Base-by-base conservation (phyloP, 306 rosid genomes). In the Astragalus membranaceus region DNA sequence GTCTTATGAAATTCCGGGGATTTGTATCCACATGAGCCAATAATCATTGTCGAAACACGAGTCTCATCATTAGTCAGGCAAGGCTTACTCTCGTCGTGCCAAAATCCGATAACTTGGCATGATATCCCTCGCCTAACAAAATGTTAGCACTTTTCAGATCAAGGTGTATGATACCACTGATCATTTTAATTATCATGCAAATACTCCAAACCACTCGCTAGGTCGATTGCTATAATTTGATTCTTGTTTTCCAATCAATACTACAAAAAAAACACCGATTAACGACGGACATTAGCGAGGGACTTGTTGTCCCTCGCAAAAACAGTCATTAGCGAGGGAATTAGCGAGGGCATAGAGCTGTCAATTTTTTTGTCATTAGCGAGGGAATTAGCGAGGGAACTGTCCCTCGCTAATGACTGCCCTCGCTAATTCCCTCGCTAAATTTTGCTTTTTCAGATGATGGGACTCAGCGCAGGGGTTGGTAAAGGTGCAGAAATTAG, bases 161-260 rank as follows among this genome's bases (percentile, higher is more conserved):
- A 1, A 96, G 91, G 10, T 94, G 88, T 81, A 94, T 84, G 47
- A 87, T 81, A 13, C 87, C 87, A 11, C 94, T 94, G 53, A 70
- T 76, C 90, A 88, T 88, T 63, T 87, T n/a, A n/a, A n/a, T n/a
- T 79, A 39, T 78, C 85, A 20, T 94, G 98, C 79, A 94, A 77
- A 83, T 94, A 94, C 81, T 90, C 87, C 84, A 94, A 85, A 32
- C 96, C 98, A 69, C 79, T 80, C 0, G 96, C 94, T 5, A 89
- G 91, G 10, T 96, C 97, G 5, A 87, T 84, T 14, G 92, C 97
- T 69, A 93, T 90, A n/a, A n/a, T 74, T 76, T 82, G 88, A 92
- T 87, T 80, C 98, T 85, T 6, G 88, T 75, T 74, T 90, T 83
- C 98, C 98, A 94, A 77, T 94, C 97, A n/a, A n/a, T n/a, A n/a